Percentiles rank a stretch among this genome's conserved stretches.
Conservation (phyloP, 129 eudicot genomes). For the Pulicaria dysenterica region DNA sequence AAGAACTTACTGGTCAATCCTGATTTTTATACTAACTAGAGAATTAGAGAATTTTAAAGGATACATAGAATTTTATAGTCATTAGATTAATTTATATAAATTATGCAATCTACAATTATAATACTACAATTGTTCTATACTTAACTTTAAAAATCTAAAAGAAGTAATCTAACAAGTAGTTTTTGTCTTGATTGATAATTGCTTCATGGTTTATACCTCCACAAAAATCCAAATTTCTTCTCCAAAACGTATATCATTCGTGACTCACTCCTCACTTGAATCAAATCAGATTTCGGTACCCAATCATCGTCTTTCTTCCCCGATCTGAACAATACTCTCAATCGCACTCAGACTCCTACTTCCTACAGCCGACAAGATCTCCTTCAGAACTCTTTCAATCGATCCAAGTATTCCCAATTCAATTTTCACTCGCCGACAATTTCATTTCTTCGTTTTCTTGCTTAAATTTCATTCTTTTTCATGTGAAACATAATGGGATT, state of each 20-base stretch:
- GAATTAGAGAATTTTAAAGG: no score
- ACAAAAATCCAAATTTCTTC: background rate
- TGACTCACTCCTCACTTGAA: slow-evolving; percentile 12
- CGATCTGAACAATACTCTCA: slow-evolving; percentile 17
- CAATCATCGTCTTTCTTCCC: slow-evolving; percentile 3
- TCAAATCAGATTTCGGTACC: slow-evolving; percentile 8
- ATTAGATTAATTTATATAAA: no score
- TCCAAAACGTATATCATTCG: slow-evolving; percentile 23
- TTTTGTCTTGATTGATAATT: background rate
- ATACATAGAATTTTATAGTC: no score
- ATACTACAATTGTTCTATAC: no score
- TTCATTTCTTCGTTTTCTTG: background rate
- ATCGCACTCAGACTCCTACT: background rate
- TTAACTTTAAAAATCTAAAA: background rate
- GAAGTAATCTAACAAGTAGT: no score
- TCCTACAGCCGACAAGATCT: slow-evolving; percentile 22
- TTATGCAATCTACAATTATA: no score
- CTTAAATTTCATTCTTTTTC: slow-evolving; percentile 12
- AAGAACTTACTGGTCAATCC: no score
- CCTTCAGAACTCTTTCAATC: slow-evolving; percentile 23
- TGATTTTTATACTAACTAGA: no score
- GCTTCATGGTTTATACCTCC: background rate
- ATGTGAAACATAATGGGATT: slow-evolving; percentile 13
- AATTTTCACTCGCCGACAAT: background rate
- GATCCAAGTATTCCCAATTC: background rate